A percentile compares a stretch with the other conserved stretches of the same genome.
phyloP scores from a whole-genome alignment of 805 yeast genomes.

The Wickerhamomyces mucosus region DNA sequence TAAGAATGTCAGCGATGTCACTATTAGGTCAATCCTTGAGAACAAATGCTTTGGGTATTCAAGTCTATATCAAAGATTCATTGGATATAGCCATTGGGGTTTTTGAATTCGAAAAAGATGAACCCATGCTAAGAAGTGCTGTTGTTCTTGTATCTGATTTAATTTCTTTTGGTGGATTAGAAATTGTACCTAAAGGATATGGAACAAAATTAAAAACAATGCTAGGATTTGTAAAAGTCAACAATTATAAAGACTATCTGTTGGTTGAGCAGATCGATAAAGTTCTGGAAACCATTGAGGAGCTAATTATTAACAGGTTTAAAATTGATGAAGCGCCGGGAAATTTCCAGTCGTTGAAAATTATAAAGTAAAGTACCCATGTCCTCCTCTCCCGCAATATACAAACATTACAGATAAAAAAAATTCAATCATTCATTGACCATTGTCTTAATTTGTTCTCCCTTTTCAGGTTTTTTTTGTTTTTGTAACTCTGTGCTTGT shows the following conservation, averaged over 20 bases:
- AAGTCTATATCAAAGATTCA: conserved; percentile 39
- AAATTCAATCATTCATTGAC: no score
- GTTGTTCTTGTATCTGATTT: conserved; percentile 59
- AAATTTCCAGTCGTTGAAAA: no score
- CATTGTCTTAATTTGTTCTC: no score
- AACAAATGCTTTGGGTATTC: conserved; percentile 45
- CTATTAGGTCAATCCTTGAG: conserved; percentile 66
- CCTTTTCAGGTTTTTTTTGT: no score
- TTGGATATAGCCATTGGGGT: conserved; percentile 76
- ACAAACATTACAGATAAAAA: no score
- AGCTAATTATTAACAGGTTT: conserved; percentile 10
- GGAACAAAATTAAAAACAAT: conserved; percentile 31
- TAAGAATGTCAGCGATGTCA: conserved; percentile 84
- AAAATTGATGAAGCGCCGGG: not conserved
- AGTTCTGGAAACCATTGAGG: conserved; percentile 23
- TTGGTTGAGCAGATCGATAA: conserved; percentile 48
- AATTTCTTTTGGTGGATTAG: conserved; percentile 36
- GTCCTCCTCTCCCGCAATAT: no score
- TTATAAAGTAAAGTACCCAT: no score
- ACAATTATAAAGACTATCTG: conserved; percentile 28
- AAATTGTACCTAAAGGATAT: conserved; percentile 40
- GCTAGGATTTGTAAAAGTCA: conserved; percentile 42
- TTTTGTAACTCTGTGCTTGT: no score
- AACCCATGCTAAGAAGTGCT: conserved; percentile 61
- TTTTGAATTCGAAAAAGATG: conserved; percentile 47